These are phyloP conservation scores for Symbiodinium natans DNA, from an alignment of 73 alveolate species.

Conservation along the genomic window DNA sequence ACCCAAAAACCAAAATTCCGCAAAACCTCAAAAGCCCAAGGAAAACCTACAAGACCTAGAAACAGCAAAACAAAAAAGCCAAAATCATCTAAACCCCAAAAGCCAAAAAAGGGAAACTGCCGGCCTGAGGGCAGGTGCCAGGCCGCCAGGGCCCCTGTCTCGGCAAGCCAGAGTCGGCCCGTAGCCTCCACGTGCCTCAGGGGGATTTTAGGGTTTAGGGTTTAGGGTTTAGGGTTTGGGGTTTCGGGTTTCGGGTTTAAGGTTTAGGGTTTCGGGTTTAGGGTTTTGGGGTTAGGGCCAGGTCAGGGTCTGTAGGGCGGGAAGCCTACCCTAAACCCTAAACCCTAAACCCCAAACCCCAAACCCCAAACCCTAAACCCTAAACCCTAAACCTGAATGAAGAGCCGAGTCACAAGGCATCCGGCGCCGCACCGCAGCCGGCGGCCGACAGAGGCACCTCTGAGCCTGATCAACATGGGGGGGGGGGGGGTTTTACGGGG, in stretches of 20 bases:
- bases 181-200: constrained; percentile 45
- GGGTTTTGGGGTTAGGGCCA: no score
- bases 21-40: not conserved
- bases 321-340: no score
- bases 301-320: not conserved
- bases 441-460: not conserved
- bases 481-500: no score
- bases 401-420: not conserved
- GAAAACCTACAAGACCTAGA: not conserved
- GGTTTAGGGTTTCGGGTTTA: not conserved
- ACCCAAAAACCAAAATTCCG: not conserved
- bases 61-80: not conserved
- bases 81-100: not conserved
- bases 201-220: no score
- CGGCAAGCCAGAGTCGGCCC: constrained; percentile 71
- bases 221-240: no score
- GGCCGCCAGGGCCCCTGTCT: constrained; percentile 23
- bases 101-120: not conserved
- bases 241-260: no score
- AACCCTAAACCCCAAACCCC: no score
- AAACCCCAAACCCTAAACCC: no score
- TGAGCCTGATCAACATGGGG: no score
- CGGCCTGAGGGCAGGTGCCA: constrained; percentile 60
- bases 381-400: no score
- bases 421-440: not conserved